Evolutionary conservation across 495 filamentous ascomycete genomes (phyloP), one percentile per base, ranked within the genome.

Genomic region (Hyaloscypha variabilis): DNA sequence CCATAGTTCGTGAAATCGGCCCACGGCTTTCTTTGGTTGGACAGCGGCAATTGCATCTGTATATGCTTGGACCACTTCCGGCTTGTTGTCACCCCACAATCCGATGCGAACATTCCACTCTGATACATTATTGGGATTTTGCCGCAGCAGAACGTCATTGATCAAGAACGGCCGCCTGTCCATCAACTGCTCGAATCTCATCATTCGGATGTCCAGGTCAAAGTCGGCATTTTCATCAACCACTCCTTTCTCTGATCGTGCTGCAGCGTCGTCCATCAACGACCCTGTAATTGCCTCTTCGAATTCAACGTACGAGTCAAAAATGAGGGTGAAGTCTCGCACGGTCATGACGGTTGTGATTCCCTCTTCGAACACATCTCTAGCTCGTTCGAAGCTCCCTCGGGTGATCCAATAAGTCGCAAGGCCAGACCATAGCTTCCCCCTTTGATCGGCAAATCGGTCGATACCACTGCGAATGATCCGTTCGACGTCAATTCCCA

Each of bases 341-440:
- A 98, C 93, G 4, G 96, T 99, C 94, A 97, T 97, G 63, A 97
- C 96, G 1, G 95, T 98, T 29, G 91, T 97, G 67, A 98, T 92
- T 53, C 93, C 96, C 77, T 98, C 94, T 77, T 99, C 96, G 69
- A 97, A 97, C 24, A 96, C 83, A 77, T 99, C 95, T 68, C 95
- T 81, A 0, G 95, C 93, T 24, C 80, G 75, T 75, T 99, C 96
- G 72, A 97, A 97, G 68, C 91, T 91, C 31, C 93, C 93, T 71
- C 87, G 90, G 19, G 90, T 94, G 73, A 94, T 96, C 93, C 94
- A 98, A 75, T 99, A 99, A 14, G 95, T 96, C 46, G 95, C 96
- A 56, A 99, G 77, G 23, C 93, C 94, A 58, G 90, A 92, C 95
- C 96, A 98, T n/a, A 99, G 79, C 71, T 96, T 97, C 30, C 96